Base-by-base conservation (phyloP, 495 filamentous ascomycete species). In the Sabuloglossum arenarium region DNA sequence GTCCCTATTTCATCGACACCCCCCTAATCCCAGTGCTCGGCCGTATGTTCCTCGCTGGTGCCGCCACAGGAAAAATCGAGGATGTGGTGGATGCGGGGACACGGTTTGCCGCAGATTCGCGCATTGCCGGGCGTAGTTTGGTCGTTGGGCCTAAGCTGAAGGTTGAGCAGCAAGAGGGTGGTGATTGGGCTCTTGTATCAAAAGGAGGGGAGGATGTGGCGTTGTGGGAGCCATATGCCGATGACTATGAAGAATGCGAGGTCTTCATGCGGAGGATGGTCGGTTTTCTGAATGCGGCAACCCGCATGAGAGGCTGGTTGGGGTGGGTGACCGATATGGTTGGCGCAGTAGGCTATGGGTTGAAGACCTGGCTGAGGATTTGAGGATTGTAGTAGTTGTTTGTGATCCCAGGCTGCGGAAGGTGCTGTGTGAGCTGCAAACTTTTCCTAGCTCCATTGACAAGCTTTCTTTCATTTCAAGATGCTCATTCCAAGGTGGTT, bases 1-100 rank as follows among this genome's bases (percentile, higher is more conserved):
- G 68, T 56, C 81, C 81, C 3, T 85, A 84, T 60, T 85, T 81
- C 60, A 76, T 84, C 47, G 74, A 81, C 52, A 85, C 82, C 16
- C 76, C 78, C 3, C 66, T 85, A 14, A 31, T 80, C 16, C 62
- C 67, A 0, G 45, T 58, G 8, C 21, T 46, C 0, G 77, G 59
- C 8, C 61, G 74, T 39, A 53, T 69, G 10, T 9, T 81, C 10
- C 64, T 85, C 3, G 75, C 79, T 1, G 81, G 81, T 14, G 67
- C 67, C 0, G 70, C 66, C 11, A 64, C 70, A 57, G 78, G 71
- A 2, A 67, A 70, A 29, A 53, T 74, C 5, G 73, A 77, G 47
- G 78, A 82, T 60, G 72, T 81, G 9, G 70, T 79, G 0, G 73
- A 79, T 32, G 73, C 71, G 9, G 75, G 60, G 0, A 74, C 71